Percentiles rank a stretch among this genome's conserved stretches.
phyloP scores from a whole-genome alignment of 2,329 filamentous ascomycete species.

The Fusarium xylarioides region DNA sequence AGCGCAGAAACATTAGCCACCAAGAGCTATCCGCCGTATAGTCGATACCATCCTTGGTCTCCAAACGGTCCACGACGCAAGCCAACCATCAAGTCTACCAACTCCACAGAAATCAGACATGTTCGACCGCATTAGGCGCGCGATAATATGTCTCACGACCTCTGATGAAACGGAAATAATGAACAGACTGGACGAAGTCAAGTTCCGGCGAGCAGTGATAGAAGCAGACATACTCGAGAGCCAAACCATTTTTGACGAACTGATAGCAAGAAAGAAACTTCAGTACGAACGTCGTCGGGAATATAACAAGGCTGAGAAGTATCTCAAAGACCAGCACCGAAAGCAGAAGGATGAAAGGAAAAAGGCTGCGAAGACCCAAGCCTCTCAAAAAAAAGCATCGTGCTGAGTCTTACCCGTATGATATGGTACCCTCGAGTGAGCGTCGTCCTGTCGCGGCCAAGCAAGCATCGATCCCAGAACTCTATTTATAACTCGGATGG shows the following conservation, averaged over 20 bases:
- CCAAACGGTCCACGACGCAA: too few relatives aligned
- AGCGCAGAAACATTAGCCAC: rapidly evolving
- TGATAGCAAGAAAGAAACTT: not conserved
- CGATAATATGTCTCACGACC: not conserved
- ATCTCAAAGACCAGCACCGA: too few relatives aligned
- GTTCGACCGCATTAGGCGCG: not conserved
- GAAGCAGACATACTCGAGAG: not conserved
- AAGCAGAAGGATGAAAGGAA: not conserved
- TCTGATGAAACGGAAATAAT: not conserved
- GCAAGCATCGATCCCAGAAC: too few relatives aligned
- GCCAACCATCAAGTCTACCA: not conserved
- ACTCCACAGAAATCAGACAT: not conserved
- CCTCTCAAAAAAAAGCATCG: not conserved
- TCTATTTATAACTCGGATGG: rapidly evolving
- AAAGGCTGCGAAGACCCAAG: not conserved
- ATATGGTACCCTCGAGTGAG: too few relatives aligned
- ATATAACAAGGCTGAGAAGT: rapidly evolving
- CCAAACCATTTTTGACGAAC: rapidly evolving
- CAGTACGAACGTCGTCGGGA: not conserved
- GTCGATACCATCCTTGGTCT: not conserved
- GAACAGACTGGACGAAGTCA: not conserved
- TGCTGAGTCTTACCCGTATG: too few relatives aligned
- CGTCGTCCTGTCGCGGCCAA: too few relatives aligned
- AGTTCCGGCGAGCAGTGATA: not conserved
- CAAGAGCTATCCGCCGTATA: rapidly evolving